Conservation (phyloP, 176 grass and related monocot species). For the Cenchrus americanus region DNA sequence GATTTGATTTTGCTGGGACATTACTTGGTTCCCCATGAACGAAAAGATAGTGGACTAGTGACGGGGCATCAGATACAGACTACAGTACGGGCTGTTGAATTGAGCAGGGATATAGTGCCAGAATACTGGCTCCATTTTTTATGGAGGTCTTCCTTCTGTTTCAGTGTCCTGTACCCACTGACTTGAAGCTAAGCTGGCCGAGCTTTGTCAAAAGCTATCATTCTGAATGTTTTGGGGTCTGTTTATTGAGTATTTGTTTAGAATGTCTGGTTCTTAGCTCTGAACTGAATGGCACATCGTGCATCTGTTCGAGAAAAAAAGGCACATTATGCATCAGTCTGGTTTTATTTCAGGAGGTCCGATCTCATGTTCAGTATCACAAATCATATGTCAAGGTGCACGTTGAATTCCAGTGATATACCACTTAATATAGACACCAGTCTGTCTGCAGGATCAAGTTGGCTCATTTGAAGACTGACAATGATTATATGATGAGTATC, state of each 20-base stretch:
- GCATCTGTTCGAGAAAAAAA: too few relatives aligned
- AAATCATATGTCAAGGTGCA: too few relatives aligned
- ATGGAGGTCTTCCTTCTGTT: slow-evolving; percentile 12
- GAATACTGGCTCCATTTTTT: slow-evolving; percentile 6
- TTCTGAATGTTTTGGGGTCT: neutral
- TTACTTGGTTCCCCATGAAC: slow-evolving; percentile 2
- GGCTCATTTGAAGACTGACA: neutral
- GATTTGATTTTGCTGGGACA: slow-evolving; percentile 37
- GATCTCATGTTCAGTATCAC: too few relatives aligned
- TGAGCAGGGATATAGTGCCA: slow-evolving; percentile 25
- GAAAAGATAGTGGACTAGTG: slow-evolving; percentile 4
- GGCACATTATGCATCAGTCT: too few relatives aligned
- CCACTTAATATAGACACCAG: too few relatives aligned
- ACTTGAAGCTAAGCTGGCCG: slow-evolving; percentile 2
- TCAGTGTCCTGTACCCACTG: slow-evolving; percentile 12
- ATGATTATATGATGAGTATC: neutral
- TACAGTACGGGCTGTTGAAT: slow-evolving; percentile 24
- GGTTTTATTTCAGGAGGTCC: too few relatives aligned
- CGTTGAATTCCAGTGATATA: too few relatives aligned
- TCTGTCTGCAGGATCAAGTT: neutral
- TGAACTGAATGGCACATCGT: too few relatives aligned
- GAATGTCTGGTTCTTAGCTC: too few relatives aligned
- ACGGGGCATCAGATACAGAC: slow-evolving; percentile 11
- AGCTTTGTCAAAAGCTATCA: slow-evolving; percentile 5
- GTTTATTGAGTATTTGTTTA: too few relatives aligned